Conservation (phyloP, 129 eudicot species). For the Tanacetum coccineum region DNA sequence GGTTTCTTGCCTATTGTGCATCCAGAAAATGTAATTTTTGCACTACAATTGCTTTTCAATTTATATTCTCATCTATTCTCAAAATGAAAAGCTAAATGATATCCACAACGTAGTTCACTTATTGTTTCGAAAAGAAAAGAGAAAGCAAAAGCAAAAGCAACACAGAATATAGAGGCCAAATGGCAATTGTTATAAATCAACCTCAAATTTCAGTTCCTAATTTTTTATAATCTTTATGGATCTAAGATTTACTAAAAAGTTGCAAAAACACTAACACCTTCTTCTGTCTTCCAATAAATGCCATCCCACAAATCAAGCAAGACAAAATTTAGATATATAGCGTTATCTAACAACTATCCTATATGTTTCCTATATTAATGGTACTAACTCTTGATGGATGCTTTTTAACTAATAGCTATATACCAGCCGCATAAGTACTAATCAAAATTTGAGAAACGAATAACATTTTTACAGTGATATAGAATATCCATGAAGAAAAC, state of each 20-base stretch:
- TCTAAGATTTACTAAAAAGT: neutral
- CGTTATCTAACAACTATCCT: neutral
- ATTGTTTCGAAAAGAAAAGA: neutral
- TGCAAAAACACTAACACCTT: neutral
- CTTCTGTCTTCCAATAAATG: neutral
- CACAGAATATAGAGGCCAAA: neutral
- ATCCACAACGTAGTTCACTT: neutral
- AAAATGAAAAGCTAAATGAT: neutral
- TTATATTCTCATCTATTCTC: neutral
- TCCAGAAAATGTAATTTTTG: no score
- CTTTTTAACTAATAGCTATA: no score
- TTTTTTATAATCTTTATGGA: neutral
- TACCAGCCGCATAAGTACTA: no score
- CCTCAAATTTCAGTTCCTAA: neutral
- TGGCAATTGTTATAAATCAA: neutral
- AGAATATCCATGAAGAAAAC: no score
- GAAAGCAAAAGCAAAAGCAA: neutral
- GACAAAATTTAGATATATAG: neutral
- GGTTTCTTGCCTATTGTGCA: neutral
- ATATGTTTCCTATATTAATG: neutral
- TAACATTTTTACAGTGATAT: no score
- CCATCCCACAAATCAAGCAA: neutral
- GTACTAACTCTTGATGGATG: neutral
- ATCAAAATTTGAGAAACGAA: no score
- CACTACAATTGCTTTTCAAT: neutral